A percentile compares a stretch with the other conserved stretches of the same genome.
Conservation (phyloP, 768 basidiomycete species). For the Tricholoma hemisulphureum region DNA sequence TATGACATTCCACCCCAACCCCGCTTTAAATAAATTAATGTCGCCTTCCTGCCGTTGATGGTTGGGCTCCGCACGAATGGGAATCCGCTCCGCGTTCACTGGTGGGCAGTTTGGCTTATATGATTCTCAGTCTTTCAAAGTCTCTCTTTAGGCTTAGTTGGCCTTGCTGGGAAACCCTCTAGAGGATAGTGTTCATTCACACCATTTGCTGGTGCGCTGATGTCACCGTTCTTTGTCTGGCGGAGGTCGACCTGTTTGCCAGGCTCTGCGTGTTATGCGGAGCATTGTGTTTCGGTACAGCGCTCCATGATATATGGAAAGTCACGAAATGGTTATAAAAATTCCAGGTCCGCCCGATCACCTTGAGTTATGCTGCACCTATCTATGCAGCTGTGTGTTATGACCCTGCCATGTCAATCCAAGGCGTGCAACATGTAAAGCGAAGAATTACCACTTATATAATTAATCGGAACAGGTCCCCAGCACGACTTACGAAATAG, state of each 20-base stretch:
- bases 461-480: neutral
- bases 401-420: neutral
- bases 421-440: neutral
- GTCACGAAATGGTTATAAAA: conserved; percentile 23
- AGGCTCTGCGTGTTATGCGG: conserved; percentile 39
- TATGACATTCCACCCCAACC: conserved; percentile 1
- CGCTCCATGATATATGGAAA: conserved; percentile 28
- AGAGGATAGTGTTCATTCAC: conserved; percentile 18
- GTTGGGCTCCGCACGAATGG: conserved; percentile 48
- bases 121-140: too few species aligned
- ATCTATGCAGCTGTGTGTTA: neutral
- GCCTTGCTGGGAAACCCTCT: conserved; percentile 35
- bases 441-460: neutral
- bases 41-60: conserved; percentile 44
- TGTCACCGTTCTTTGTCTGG: conserved; percentile 53
- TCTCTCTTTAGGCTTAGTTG: conserved; percentile 35
- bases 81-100: conserved; percentile 42
- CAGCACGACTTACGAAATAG: neutral
- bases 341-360: neutral
- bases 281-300: conserved; percentile 27
- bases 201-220: conserved; percentile 57
- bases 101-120: neutral
- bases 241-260: conserved; percentile 57
- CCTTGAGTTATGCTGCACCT: neutral
- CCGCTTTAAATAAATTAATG: conserved; percentile 26